Base-by-base conservation (phyloP, 2,329 filamentous ascomycete species). In the Venturia aucupariae region DNA sequence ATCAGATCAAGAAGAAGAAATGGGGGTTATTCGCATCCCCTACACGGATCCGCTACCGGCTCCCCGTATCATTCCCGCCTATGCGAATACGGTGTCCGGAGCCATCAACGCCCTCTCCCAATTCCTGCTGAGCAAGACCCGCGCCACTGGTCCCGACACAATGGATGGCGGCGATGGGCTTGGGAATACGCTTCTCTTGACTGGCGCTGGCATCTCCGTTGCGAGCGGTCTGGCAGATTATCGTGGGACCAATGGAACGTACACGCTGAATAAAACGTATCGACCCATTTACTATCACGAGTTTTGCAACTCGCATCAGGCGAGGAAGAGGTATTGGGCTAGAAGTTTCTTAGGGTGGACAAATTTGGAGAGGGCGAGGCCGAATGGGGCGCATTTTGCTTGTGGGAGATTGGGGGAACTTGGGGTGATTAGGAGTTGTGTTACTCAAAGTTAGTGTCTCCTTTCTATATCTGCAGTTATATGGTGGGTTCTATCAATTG, bases 221-320 rank as follows among this genome's bases (percentile, higher is more conserved):
- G 90, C 92, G 4, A 96, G 91, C 13, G 94, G 94, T 0, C 82
- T 99, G 39, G 89, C 93, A 38, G 94, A 99, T 76, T 99, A 99
- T 75, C 83, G 94, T 64, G 94, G 94, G 24, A 82, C 84, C 61
- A 90, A 92, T 68, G 94, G 94, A 67, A 97, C 93, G 10, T 99
- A 99, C 74, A 88, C 91, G 54, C 82, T 94, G 71, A 97, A 97
- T 78, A 91, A 90, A 78, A 86, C 85, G 17, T 97, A 96, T 73
- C 86, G 90, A 2, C 94, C 93, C 39, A 95, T 96, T 68, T 99
- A 96, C 78, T 92, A 90, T 75, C 86, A 91, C 74, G 94, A 99
- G 74, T 99, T 97, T 72, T 76, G 91, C 54, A 79, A 82, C 59
- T 89, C 80, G 68, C 93, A 97, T 76, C 90, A 92, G 74, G 86